phyloP scores from a whole-genome alignment of 345 rosid species.

The Carallia brachiata region DNA sequence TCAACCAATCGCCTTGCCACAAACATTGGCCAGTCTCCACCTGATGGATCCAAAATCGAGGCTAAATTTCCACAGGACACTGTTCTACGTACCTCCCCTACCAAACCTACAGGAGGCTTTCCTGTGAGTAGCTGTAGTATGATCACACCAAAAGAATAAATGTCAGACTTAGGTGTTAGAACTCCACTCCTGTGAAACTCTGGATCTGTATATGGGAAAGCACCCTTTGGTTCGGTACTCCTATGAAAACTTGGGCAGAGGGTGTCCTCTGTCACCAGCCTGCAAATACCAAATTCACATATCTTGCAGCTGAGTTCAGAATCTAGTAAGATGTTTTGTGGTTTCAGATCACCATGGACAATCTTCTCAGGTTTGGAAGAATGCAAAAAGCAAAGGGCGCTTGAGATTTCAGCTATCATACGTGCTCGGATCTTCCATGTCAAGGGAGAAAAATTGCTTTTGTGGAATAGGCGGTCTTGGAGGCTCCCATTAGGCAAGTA shows the following conservation, averaged over 20 bases:
- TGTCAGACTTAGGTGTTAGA: constrained; percentile 57
- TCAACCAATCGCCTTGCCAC: constrained; percentile 47
- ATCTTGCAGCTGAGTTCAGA: constrained; percentile 67
- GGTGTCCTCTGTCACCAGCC: constrained; percentile 47
- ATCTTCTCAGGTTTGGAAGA: constrained; percentile 68
- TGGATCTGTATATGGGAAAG: constrained; percentile 65
- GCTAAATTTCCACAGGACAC: constrained; percentile 39
- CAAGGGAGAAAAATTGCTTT: constrained; percentile 47
- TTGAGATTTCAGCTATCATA: constrained; percentile 58
- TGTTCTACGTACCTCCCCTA: constrained; percentile 48
- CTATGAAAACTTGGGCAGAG: constrained; percentile 41
- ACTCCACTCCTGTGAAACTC: constrained; percentile 55
- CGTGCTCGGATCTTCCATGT: constrained; percentile 55
- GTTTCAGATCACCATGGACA: constrained; percentile 71
- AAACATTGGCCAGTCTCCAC: constrained; percentile 62
- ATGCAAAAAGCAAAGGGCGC: constrained; percentile 75
- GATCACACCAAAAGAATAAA: constrained; percentile 60
- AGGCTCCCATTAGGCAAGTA: constrained; percentile 72
- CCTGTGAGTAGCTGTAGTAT: constrained; percentile 67
- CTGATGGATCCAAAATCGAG: constrained; percentile 56
- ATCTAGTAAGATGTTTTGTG: constrained; percentile 63
- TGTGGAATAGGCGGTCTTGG: constrained; percentile 47
- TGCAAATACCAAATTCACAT: constrained; percentile 63
- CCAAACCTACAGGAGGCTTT: constrained; percentile 50
- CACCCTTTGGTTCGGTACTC: constrained; percentile 44